Conservation (phyloP, 768 basidiomycete species). For the Leccinum barrowsii region DNA sequence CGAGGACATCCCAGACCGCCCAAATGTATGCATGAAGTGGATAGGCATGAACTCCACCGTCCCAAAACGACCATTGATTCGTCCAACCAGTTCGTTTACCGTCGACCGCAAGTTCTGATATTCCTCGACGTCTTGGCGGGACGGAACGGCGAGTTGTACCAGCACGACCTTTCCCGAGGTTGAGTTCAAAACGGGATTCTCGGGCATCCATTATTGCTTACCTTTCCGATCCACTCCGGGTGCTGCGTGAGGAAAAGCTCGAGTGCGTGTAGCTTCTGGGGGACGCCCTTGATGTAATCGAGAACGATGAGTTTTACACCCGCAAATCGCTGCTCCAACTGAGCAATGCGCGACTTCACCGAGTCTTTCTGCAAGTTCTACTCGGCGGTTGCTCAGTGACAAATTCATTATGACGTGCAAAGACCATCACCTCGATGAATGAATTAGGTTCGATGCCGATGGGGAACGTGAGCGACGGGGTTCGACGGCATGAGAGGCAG, state of each 20-base stretch:
- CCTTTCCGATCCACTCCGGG: conserved; percentile 99
- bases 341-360: conserved; percentile 76
- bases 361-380: conserved; percentile 77
- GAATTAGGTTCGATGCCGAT: conserved; percentile 96
- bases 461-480: conserved; percentile 66
- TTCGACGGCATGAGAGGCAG: no score
- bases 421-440: conserved; percentile 68
- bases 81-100: conserved; percentile 96
- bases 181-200: neutral
- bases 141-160: conserved; percentile 95
- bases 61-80: conserved; percentile 98
- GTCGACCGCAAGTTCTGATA: conserved; percentile 96
- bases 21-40: conserved; percentile 95
- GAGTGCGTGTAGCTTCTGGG: conserved; percentile 94
- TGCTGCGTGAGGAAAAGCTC: conserved; percentile 97
- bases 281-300: conserved; percentile 99
- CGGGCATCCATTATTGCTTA: conserved; percentile 23
- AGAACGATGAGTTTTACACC: conserved; percentile 97
- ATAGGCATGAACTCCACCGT: conserved; percentile 99
- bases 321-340: conserved; percentile 85
- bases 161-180: conserved; percentile 69
- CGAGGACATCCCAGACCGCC: no score
- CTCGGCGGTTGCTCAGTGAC: conserved; percentile 1
- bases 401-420: neutral
- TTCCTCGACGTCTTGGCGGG: conserved; percentile 97